A percentile compares a stretch with the other conserved stretches of the same genome.
These are phyloP conservation scores for Anisodus acutangulus DNA, from an alignment of 257 asterid species.

Conservation along the genomic window DNA sequence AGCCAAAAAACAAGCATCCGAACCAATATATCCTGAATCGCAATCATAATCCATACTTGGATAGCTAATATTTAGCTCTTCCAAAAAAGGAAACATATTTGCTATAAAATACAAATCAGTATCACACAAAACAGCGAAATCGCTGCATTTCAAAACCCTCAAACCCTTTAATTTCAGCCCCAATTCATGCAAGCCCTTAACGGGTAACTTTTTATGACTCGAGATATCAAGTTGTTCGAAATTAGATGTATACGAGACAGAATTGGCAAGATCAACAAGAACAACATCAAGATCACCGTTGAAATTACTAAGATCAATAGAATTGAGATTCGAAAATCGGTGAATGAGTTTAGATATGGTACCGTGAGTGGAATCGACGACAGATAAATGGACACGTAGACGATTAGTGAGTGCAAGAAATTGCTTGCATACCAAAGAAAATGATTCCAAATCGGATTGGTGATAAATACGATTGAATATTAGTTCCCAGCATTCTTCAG, in stretches of 20 bases:
- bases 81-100: conserved; percentile 22
- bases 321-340: conserved; percentile 28
- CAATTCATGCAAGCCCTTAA: conserved; percentile 10
- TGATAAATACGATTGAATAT: conserved; percentile 29
- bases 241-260: background rate
- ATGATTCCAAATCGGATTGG: conserved; percentile 31
- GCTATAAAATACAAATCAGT: conserved; percentile 30
- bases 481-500: conserved; percentile 38
- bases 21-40: background rate
- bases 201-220: background rate
- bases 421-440: conserved; percentile 36
- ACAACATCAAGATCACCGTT: conserved; percentile 18
- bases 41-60: conserved; percentile 3
- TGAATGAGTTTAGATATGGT: conserved; percentile 27
- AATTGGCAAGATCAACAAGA: conserved; percentile 22
- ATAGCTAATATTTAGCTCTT: conserved; percentile 34
- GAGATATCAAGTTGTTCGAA: conserved; percentile 31
- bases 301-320: conserved; percentile 31
- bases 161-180: conserved; percentile 21
- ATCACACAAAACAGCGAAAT: conserved; percentile 14
- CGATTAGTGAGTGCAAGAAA: conserved; percentile 34
- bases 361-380: conserved; percentile 25
- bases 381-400: conserved; percentile 10
- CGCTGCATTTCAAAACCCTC: conserved; percentile 33
- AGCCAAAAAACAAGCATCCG: background rate